These are phyloP conservation scores for Psilocybe subaeruginosa DNA, from an alignment of 768 basidiomycete genomes.

Conservation along the genomic window DNA sequence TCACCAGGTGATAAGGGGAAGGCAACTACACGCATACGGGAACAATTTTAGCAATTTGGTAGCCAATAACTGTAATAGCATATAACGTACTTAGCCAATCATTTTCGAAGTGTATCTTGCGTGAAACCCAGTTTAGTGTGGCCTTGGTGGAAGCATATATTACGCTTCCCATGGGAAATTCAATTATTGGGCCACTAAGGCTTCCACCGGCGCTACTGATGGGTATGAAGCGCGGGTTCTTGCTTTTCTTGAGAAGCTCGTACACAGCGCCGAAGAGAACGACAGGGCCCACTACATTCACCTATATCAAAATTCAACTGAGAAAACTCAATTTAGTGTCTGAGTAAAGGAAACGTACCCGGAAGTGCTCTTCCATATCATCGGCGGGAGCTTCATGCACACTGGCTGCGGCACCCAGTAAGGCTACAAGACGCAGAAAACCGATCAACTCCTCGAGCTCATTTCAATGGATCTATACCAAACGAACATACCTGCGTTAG, in stretches of 20 bases:
- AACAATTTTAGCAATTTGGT: background rate
- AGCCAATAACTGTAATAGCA: background rate
- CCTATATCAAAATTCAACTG: background rate
- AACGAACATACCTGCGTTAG: background rate
- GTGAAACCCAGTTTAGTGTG: conserved; percentile 7
- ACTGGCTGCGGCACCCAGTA: background rate
- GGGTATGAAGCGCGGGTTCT: background rate
- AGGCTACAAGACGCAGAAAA: background rate
- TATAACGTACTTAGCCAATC: conserved; percentile 9
- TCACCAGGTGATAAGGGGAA: background rate
- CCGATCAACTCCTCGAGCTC: too few relatives aligned
- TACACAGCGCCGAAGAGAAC: conserved; percentile 6
- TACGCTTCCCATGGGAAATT: background rate
- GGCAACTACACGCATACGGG: background rate
- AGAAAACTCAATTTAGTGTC: too few relatives aligned
- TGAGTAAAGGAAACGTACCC: background rate
- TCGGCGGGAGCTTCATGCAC: background rate
- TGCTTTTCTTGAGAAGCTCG: conserved; percentile 3
- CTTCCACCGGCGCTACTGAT: conserved; percentile 1
- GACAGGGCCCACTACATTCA: conserved; percentile 4
- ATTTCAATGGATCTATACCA: too few relatives aligned
- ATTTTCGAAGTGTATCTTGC: conserved; percentile 17
- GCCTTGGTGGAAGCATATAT: conserved; percentile 9
- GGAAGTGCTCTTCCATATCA: background rate
- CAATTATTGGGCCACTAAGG: background rate